Evolutionary conservation across 305 asterid genomes (phyloP).

Genomic region (Stenogyne calaminthoides): DNA sequence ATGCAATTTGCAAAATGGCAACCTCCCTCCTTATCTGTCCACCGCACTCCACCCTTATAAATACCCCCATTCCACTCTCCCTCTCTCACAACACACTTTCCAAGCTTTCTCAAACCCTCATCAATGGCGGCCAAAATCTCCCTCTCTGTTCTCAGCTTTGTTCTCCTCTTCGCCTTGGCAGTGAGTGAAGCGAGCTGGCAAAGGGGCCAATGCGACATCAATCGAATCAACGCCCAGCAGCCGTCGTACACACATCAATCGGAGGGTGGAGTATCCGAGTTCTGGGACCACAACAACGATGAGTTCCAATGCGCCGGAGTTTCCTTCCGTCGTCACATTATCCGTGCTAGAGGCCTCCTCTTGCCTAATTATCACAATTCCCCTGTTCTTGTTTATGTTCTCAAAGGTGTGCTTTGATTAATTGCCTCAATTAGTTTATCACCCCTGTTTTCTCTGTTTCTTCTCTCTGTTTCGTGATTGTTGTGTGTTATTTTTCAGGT

Average conservation of each 20-base stretch:
- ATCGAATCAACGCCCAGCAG: conserved; percentile 48
- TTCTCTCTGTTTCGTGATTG: background rate
- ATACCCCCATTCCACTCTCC: conserved; percentile 21
- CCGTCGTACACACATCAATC: conserved; percentile 42
- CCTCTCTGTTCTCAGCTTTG: conserved; percentile 27
- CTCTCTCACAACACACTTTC: background rate
- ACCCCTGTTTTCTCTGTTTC: background rate
- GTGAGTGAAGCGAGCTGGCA: conserved; percentile 29
- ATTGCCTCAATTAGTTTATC: background rate
- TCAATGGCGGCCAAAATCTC: conserved; percentile 24
- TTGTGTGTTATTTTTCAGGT: conserved; percentile 37
- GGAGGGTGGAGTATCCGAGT: conserved; percentile 62
- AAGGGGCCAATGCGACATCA: conserved; percentile 48
- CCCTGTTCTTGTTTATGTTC: conserved; percentile 39
- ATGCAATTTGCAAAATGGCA: conserved; percentile 70
- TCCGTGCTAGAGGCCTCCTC: conserved; percentile 44
- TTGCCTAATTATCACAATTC: conserved; percentile 55
- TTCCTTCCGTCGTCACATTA: conserved; percentile 46
- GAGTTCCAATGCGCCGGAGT: conserved; percentile 76
- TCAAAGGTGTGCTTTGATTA: conserved; percentile 34
- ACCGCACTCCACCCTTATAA: conserved; percentile 30
- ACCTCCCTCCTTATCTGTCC: conserved; percentile 39
- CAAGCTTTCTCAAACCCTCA: background rate
- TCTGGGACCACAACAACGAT: conserved; percentile 47
- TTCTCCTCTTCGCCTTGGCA: conserved; percentile 41